Conservation (phyloP, 2,329 filamentous ascomycete species). For the Talaromyces amestolkiae region DNA sequence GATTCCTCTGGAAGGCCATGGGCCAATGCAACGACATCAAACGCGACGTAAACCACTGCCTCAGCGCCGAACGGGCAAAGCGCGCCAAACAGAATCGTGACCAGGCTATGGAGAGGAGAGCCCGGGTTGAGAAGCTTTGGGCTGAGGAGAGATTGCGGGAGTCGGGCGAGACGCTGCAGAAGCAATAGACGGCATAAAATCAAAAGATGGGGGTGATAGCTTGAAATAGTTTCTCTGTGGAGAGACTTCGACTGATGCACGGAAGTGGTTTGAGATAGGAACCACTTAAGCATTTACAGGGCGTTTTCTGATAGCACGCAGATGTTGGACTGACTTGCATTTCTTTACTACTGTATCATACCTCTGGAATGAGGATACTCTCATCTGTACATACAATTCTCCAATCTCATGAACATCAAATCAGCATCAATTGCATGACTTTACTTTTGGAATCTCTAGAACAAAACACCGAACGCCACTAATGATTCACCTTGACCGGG, state of each 20-base stretch:
- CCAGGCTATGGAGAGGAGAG: constrained; percentile 65
- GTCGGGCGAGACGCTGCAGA: constrained; percentile 15
- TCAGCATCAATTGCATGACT: neutral
- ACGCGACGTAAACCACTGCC: constrained; percentile 76
- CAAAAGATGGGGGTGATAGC: too few species aligned
- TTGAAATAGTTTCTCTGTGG: too few species aligned
- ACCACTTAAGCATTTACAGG: constrained; percentile 6
- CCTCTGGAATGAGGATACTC: neutral
- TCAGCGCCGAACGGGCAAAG: constrained; percentile 75
- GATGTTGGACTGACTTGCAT: constrained; percentile 3
- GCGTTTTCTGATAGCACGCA: constrained; percentile 8
- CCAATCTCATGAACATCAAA: constrained; percentile 1
- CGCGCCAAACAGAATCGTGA: constrained; percentile 75
- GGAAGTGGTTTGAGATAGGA: neutral
- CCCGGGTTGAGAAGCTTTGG: constrained; percentile 74
- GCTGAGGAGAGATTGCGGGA: constrained; percentile 53
- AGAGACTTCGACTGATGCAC: neutral
- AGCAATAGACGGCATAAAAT: neutral
- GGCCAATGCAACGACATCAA: constrained; percentile 91
- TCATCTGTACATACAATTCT: constrained; percentile 12
- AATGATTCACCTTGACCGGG: neutral
- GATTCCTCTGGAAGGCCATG: constrained; percentile 86
- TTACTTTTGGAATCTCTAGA: constrained; percentile 7
- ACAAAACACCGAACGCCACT: constrained; percentile 13
- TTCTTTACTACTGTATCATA: neutral